A percentile compares a stretch with the other conserved stretches of the same genome.
Evolutionary conservation across 148 eudicot species (phyloP).

Genomic region (Rhododendron vialii): DNA sequence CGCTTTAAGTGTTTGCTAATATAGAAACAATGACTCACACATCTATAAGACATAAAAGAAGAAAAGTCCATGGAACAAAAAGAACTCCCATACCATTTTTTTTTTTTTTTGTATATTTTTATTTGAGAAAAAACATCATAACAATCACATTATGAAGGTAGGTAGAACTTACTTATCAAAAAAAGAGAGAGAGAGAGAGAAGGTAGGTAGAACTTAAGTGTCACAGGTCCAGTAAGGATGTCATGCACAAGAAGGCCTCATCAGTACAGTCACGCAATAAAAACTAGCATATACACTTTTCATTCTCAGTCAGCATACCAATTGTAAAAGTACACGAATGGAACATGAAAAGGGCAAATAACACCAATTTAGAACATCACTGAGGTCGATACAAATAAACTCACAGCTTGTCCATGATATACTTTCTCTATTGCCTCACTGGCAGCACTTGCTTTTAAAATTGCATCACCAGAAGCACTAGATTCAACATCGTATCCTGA

Average conservation of each 20-base stretch:
- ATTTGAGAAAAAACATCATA: neutral
- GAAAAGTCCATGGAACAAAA: neutral
- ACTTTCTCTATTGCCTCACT: conserved; percentile 85
- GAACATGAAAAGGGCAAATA: neutral
- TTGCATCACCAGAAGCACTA: conserved; percentile 82
- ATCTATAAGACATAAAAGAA: neutral
- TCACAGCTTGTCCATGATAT: conserved; percentile 68
- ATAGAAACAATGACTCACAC: neutral
- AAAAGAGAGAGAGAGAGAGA: neutral
- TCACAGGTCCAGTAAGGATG: neutral
- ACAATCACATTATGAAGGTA: neutral
- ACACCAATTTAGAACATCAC: neutral
- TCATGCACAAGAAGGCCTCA: neutral
- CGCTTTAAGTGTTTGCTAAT: neutral
- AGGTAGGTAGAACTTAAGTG: neutral
- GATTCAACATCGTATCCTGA: conserved; percentile 91
- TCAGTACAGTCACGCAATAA: neutral
- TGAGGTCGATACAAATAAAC: conserved; percentile 7
- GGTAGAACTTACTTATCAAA: neutral
- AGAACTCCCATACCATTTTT: neutral
- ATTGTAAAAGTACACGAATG: neutral
- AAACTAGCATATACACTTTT: neutral
- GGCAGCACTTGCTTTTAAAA: conserved; percentile 91
- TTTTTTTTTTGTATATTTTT: neutral
- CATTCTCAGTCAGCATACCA: neutral